Base-by-base conservation (phyloP, 2,329 filamentous ascomycete genomes). In the Emmonsia crescens region DNA sequence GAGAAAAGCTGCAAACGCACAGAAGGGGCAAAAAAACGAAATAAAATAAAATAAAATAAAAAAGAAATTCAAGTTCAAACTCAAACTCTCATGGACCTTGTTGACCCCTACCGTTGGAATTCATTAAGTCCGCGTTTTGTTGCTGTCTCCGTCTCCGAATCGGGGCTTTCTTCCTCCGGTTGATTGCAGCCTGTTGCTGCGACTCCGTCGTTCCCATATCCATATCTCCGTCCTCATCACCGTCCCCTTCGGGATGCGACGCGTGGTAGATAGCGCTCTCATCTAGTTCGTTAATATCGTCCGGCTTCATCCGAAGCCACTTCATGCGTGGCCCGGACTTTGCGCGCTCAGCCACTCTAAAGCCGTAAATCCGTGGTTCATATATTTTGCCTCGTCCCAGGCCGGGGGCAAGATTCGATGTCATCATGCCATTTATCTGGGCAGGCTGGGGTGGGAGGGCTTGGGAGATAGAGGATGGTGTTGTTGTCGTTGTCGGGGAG, bases 341-440 rank as follows among this genome's bases (percentile, higher is more conserved):
- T 49, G 94, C 90, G 62, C 92, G 82, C 75, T 97, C 94, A 21
- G 89, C 93, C 27, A 99, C 94, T 64, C 89, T 85, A 79, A 99
- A 99, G 33, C 94, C 94, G 76, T 97, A 99, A 73, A 99, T 97
- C 67, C 87, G 89, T 63, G 94, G 91, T 72, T 96, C 91, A 76
- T 97, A 97, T 69, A 96, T 90, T 73, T 86, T 91, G 63, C 85
- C 85, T 57, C 79, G 79, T 12, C 94, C 94, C 2, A 99, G 81
- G 1, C 91, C 91, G 0, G 94, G 92, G 1, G 89, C 92, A 66
- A 96, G 88, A 74, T 97, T 99, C 68, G 86, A 83, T 4, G 89
- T 84, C 66, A 89, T 87, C 70, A 96, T 86, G 70, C 94, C 94
- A 74, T 99, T 97, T 69, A 97, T 85, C 63, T 75, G 73, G 16